phyloP scores from a whole-genome alignment of 768 basidiomycete genomes.

The Mycena galericulata region DNA sequence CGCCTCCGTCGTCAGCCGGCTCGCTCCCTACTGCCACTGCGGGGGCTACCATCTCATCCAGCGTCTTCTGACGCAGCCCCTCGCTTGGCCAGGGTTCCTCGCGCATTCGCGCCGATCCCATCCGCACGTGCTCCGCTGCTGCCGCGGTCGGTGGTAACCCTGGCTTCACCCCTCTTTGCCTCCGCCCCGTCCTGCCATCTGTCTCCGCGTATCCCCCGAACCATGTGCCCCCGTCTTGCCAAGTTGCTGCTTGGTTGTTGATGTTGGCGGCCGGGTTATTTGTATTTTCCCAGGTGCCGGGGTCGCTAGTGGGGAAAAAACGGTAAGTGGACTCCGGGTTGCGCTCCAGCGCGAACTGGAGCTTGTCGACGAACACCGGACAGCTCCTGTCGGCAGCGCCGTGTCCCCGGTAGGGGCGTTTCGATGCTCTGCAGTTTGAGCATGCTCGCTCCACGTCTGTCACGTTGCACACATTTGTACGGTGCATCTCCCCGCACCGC shows the following conservation, averaged over 20 bases:
- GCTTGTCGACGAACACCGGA: neutral
- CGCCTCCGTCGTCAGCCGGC: neutral
- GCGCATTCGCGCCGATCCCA: neutral
- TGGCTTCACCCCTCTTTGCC: no score
- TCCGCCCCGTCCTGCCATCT: no score
- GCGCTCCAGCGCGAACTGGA: neutral
- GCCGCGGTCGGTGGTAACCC: neutral
- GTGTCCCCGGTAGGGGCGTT: no score
- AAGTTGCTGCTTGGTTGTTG: neutral
- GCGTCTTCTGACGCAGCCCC: neutral
- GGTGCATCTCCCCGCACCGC: no score
- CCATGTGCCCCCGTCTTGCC: neutral
- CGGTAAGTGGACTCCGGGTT: neutral
- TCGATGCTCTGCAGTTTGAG: no score
- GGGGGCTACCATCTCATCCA: neutral
- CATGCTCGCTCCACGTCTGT: no score
- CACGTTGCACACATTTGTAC: no score
- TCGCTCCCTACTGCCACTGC: neutral
- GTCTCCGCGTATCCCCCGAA: no score
- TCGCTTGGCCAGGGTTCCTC: neutral
- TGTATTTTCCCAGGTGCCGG: neutral
- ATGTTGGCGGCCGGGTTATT: neutral
- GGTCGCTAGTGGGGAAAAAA: neutral
- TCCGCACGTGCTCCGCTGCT: neutral
- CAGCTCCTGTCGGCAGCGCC: no score